phyloP scores from a whole-genome alignment of 2,329 filamentous ascomycete genomes.

The Cadophora gregata region DNA sequence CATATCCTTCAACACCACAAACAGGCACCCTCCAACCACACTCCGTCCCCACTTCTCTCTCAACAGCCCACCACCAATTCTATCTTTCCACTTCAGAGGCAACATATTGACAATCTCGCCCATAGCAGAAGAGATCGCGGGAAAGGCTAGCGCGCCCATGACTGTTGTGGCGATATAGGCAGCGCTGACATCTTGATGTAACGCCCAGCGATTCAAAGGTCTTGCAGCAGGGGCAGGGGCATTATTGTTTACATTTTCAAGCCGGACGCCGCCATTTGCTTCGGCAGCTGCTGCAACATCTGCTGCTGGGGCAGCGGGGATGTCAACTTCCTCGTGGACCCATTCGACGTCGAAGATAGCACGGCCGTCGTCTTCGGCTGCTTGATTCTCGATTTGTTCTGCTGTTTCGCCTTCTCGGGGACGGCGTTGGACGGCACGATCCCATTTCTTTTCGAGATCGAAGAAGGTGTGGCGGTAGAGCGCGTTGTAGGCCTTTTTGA shows the following conservation, averaged over 20 bases:
- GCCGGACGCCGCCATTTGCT: neutral
- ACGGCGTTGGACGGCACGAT: conserved; percentile 41
- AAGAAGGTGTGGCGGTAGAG: conserved; percentile 53
- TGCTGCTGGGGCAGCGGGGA: neutral
- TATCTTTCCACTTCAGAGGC: conserved; percentile 68
- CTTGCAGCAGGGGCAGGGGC: neutral
- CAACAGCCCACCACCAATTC: conserved; percentile 57
- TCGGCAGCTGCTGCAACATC: neutral
- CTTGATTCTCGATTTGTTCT: conserved; percentile 45
- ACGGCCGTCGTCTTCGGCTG: conserved; percentile 43
- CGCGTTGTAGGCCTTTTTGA: conserved; percentile 67
- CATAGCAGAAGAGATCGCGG: conserved; percentile 77
- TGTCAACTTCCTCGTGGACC: conserved; percentile 21
- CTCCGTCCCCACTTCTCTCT: conserved; percentile 89
- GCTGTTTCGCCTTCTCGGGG: conserved; percentile 44
- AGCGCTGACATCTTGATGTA: conserved; percentile 50
- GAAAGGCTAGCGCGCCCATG: conserved; percentile 77
- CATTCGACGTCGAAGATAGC: conserved; percentile 37
- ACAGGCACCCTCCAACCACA: conserved; percentile 85
- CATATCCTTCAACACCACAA: conserved; percentile 79
- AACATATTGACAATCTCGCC: conserved; percentile 77
- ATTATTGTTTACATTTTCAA: neutral
- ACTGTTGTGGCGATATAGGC: conserved; percentile 63
- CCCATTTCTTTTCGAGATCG: conserved; percentile 42
- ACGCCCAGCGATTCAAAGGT: conserved; percentile 31